phyloP scores from a whole-genome alignment of 805 yeast genomes.

The Candida maris region DNA sequence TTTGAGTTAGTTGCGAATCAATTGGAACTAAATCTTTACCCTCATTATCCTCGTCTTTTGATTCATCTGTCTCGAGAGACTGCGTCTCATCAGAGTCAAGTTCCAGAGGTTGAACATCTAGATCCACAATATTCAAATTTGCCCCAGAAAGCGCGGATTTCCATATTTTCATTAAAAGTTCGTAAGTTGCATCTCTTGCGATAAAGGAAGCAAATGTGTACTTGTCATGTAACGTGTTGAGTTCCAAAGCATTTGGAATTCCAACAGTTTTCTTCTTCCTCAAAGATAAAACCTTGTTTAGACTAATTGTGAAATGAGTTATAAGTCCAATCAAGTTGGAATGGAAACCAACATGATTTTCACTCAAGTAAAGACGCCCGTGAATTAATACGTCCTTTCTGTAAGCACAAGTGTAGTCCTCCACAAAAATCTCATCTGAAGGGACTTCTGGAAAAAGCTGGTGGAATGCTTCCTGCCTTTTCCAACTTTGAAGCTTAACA shows the following conservation, averaged over 20 bases:
- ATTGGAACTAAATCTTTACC: constrained; percentile 12
- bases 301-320: constrained; percentile 53
- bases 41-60: constrained; percentile 21
- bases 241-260: constrained; percentile 65
- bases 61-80: constrained; percentile 24
- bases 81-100: constrained; percentile 33
- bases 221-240: constrained; percentile 59
- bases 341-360: constrained; percentile 55
- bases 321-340: constrained; percentile 68
- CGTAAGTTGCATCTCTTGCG: constrained; percentile 52
- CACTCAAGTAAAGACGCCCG: constrained; percentile 59
- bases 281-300: constrained; percentile 58
- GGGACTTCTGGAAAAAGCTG: constrained; percentile 52
- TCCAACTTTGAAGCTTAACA: constrained; percentile 40
- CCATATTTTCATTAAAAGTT: constrained; percentile 60
- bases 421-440: constrained; percentile 48
- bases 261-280: constrained; percentile 63
- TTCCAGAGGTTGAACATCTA: constrained; percentile 28
- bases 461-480: constrained; percentile 59
- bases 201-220: constrained; percentile 64
- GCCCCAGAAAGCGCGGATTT: constrained; percentile 36
- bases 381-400: constrained; percentile 64
- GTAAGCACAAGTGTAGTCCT: constrained; percentile 62
- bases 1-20: not conserved
- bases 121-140: constrained; percentile 15